A percentile compares a stretch with the other conserved stretches of the same genome.
Conservation (phyloP, 2,329 filamentous ascomycete genomes). For the Diplocarpon mali region DNA sequence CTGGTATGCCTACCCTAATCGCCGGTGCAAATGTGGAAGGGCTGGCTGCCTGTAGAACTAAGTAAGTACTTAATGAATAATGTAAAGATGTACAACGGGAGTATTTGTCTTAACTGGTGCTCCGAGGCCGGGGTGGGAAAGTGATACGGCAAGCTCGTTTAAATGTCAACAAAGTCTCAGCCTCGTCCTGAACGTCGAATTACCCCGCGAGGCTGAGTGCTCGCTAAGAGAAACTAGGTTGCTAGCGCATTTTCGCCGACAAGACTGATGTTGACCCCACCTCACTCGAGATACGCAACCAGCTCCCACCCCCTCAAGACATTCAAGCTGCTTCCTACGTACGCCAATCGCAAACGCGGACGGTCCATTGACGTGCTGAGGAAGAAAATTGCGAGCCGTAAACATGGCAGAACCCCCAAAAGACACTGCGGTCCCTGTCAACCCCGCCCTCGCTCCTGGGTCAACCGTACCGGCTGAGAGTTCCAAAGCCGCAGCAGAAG, state of each 20-base stretch:
- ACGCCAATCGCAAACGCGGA: no score
- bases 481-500: background rate
- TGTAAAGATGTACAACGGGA: no score
- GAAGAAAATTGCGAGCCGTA: conserved; percentile 1
- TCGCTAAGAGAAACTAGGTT: conserved; percentile 10
- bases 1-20: no score
- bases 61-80: no score
- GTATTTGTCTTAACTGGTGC: no score
- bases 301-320: no score
- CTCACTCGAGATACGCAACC: background rate
- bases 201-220: conserved; percentile 5
- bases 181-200: background rate
- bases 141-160: no score
- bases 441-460: conserved; percentile 7
- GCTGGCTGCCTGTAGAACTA: no score
- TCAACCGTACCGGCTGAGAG: background rate
- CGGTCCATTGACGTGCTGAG: no score
- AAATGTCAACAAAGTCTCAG: background rate
- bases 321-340: no score
- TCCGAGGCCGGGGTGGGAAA: no score
- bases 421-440: conserved; percentile 7
- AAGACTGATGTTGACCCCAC: conserved; percentile 11
- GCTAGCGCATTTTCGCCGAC: conserved; percentile 10
- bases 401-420: conserved; percentile 12
- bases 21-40: no score